phyloP scores from a whole-genome alignment of 129 eudicot genomes.

The Lactuca sativa region DNA sequence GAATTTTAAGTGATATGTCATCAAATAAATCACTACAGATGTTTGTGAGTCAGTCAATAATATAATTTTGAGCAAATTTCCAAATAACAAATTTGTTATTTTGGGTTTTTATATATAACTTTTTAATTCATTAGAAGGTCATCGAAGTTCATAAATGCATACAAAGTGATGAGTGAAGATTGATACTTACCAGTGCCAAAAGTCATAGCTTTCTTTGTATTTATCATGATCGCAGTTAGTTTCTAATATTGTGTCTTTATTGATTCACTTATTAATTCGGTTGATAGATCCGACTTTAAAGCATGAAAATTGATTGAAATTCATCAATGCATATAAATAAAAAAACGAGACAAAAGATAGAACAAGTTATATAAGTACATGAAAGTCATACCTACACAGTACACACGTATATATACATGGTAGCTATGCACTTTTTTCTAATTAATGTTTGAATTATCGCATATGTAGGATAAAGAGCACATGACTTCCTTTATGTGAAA shows the following conservation, averaged over 20 bases:
- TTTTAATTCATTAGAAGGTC: not conserved
- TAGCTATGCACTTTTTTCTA: slow-evolving; percentile 26
- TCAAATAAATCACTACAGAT: not conserved
- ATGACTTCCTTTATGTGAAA: slow-evolving; percentile 31
- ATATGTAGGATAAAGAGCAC: slow-evolving; percentile 30
- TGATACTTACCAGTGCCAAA: not conserved
- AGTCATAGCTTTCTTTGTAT: not conserved
- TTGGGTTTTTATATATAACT: not conserved
- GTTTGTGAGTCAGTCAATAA: not conserved
- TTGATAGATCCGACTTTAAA: slow-evolving; percentile 1
- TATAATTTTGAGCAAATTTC: not conserved
- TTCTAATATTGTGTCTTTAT: too few species aligned
- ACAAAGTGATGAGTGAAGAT: not conserved
- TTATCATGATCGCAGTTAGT: not conserved
- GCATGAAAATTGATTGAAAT: not conserved
- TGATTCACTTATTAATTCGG: not conserved
- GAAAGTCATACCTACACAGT: slow-evolving; percentile 15
- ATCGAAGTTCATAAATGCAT: slow-evolving; percentile 1
- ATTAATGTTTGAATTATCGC: slow-evolving; percentile 19
- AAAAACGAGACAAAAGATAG: not conserved
- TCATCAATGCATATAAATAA: slow-evolving; percentile 1
- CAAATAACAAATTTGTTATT: not conserved
- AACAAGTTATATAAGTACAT: slow-evolving; percentile 15
- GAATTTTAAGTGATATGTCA: too few species aligned
- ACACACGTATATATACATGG: slow-evolving; percentile 12